Conservation (phyloP, 2,329 filamentous ascomycete species). For the Plectosphaerella plurivora region DNA sequence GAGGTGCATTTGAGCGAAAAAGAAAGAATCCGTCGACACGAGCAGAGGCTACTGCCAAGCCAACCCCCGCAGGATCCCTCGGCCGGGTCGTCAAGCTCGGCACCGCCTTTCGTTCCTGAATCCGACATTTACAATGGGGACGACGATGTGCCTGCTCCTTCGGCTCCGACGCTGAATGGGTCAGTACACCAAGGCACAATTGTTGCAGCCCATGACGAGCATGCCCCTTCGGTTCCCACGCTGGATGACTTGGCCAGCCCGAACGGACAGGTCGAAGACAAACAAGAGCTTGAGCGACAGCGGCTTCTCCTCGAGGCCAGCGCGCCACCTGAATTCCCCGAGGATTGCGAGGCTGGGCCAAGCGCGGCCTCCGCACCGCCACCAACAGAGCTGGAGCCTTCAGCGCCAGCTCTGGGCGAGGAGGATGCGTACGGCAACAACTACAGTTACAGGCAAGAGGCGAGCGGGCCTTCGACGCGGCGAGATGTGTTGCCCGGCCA, state of each 20-base stretch:
- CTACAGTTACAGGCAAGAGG: constrained; percentile 14
- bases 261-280: constrained; percentile 58
- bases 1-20: constrained; percentile 74
- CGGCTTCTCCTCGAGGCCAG: constrained; percentile 61
- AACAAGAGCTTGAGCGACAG: constrained; percentile 69
- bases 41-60: constrained; percentile 76
- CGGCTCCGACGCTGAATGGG: neutral
- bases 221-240: constrained; percentile 38
- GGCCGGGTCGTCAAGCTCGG: constrained; percentile 27
- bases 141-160: constrained; percentile 24
- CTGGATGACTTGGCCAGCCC: constrained; percentile 34
- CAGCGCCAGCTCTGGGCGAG: constrained; percentile 54
- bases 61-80: constrained; percentile 52
- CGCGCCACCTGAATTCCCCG: constrained; percentile 54
- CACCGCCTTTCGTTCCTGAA: constrained; percentile 13
- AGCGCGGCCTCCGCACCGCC: constrained; percentile 23
- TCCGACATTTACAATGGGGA: constrained; percentile 45
- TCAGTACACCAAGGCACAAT: no score
- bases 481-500: neutral
- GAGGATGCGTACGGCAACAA: constrained; percentile 44
- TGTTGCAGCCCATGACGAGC: constrained; percentile 15
- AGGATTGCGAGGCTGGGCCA: constrained; percentile 39
- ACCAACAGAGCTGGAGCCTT: constrained; percentile 35
- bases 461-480: constrained; percentile 4
- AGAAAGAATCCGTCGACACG: constrained; percentile 70